A percentile compares a stretch with the other conserved stretches of the same genome.
phyloP scores from a whole-genome alignment of 1,139 yeast species.

The Yamadazyma sp. region DNA sequence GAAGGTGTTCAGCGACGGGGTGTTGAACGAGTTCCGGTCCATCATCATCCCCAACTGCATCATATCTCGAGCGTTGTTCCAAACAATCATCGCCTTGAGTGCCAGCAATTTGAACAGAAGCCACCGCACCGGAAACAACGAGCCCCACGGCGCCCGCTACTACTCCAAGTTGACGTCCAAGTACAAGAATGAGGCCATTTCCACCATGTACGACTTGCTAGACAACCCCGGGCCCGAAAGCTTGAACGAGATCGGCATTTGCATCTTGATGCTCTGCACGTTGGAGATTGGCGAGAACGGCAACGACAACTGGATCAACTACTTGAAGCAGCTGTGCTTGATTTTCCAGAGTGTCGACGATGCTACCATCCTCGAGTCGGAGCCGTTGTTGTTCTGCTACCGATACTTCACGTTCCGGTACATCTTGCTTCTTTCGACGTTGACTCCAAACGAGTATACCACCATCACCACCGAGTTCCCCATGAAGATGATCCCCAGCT shows the following conservation, averaged over 20 bases:
- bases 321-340: constrained; percentile 25
- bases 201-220: constrained; percentile 14
- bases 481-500: constrained; percentile 20
- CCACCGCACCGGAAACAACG: constrained; percentile 6
- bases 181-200: constrained; percentile 18
- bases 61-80: constrained; percentile 15
- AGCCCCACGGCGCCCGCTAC: too few relatives aligned
- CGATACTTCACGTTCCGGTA: constrained; percentile 25
- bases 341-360: constrained; percentile 20
- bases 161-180: constrained; percentile 12
- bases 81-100: constrained; percentile 17
- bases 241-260: constrained; percentile 14
- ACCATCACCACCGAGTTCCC: constrained; percentile 16
- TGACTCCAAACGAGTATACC: constrained; percentile 15
- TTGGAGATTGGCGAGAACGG: constrained; percentile 26
- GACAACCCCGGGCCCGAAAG: constrained; percentile 13
- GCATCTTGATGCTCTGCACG: constrained; percentile 24
- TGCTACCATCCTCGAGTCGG: constrained; percentile 17
- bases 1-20: constrained; percentile 17
- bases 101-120: constrained; percentile 17
- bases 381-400: constrained; percentile 23
- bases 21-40: constrained; percentile 17
- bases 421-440: constrained; percentile 23
- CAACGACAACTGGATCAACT: constrained; percentile 24
- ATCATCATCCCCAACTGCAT: constrained; percentile 16